Base-by-base conservation (phyloP, 352 stramenopile genomes). In the Stramenopiles sp. region DNA sequence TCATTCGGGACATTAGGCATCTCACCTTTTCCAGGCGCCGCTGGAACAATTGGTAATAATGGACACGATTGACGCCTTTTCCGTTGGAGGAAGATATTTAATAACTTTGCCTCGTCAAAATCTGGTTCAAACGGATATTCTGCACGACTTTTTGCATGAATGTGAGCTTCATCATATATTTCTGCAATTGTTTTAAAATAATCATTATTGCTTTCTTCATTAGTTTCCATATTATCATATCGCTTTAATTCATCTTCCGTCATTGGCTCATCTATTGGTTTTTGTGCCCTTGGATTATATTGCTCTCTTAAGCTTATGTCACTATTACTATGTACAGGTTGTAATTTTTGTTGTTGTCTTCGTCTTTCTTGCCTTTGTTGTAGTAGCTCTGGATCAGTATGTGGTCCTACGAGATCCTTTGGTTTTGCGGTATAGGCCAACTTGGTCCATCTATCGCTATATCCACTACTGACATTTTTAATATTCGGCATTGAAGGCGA, bases 51-150 rank as follows among this genome's bases (percentile, higher is more conserved):
- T 4, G 65, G 65, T 76, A 76, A 76, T 13, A 76, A 20, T 4
- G 65, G 65, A 76, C 65, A 76, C 4, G 65, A 76, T 76, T 76
- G 65, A 13, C 30, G 65, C 13, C 30, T 31, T 33, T 20, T 76
- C 4, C 31, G 30, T 7, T 76, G 30, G 4, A 33, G 7, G 13
- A 33, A 76, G 4, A 76, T 31, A 33, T 33, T 76, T 1, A 76
- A 7, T 13, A 76, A 20, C 13, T 13, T 76, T 76, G 4, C 65
- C 13, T 33, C 31, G 13, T 76, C 65, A 13, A 76, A 4, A 7
- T 33, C 65, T 31, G 65, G 65, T 76, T 76, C 65, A 76, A 76
- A 76, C 30, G 65, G 65, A 33, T 33, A 33, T 33, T 76, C 30
- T 31, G 65, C 65, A 13, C 4, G 65, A 13, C 31, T 20, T 76